Conservation (phyloP, 352 stramenopile species). For the Pythium aristosporum region DNA sequence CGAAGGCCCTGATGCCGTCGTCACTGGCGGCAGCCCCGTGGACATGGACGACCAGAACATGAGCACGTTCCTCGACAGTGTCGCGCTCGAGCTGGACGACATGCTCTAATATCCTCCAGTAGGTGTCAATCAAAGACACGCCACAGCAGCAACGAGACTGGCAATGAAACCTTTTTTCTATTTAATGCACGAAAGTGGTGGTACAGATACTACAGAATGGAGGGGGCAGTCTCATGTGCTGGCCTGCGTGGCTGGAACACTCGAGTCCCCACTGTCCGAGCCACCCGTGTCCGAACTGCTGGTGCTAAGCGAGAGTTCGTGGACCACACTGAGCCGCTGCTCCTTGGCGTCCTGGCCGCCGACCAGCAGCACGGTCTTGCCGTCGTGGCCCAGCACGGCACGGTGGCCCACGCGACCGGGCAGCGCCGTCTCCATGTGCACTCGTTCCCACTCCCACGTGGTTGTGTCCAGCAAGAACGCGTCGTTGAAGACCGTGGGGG, state of each 20-base stretch:
- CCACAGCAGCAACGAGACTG: not conserved
- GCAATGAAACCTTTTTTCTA: constrained; percentile 1
- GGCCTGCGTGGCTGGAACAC: constrained; percentile 15
- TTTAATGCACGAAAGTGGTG: constrained; percentile 10
- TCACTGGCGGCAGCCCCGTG: constrained; percentile 8
- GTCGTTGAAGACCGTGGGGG: constrained; percentile 81
- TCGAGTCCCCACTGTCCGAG: constrained; percentile 7
- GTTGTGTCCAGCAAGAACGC: constrained; percentile 90
- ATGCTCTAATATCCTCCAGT: constrained; percentile 36
- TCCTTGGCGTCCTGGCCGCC: constrained; percentile 83
- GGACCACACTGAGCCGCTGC: constrained; percentile 79
- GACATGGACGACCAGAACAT: constrained; percentile 70
- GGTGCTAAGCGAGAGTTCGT: constrained; percentile 48
- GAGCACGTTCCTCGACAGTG: constrained; percentile 79
- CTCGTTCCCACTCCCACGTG: constrained; percentile 85
- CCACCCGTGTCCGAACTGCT: not conserved
- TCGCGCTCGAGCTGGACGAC: constrained; percentile 77
- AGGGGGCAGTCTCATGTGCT: not conserved
- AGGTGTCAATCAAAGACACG: not conserved
- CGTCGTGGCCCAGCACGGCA: constrained; percentile 57
- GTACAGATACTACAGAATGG: not conserved
- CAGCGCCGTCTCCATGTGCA: constrained; percentile 15
- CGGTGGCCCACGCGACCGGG: constrained; percentile 85
- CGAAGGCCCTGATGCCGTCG: not conserved
- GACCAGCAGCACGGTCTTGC: constrained; percentile 81